Base-by-base conservation (phyloP, 2,329 filamentous ascomycete species). In the Sclerotinia sclerotiorum region DNA sequence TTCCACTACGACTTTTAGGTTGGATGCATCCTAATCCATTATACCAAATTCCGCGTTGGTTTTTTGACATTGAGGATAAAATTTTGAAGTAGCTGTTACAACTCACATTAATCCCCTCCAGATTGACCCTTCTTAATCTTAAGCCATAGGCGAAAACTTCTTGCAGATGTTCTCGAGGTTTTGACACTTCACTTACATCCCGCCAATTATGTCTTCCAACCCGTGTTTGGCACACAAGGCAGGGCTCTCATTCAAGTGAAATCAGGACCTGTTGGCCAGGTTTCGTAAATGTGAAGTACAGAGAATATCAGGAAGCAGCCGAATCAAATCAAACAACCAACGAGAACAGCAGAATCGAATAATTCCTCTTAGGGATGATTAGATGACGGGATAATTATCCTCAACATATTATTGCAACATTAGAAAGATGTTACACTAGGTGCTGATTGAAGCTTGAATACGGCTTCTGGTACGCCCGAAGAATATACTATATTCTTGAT, bases 401-500 rank as follows among this genome's bases (percentile, higher is more conserved):
- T 61, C 58, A 46, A 32, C 29, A 62, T 35, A 35, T 35, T 51
- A 27, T 3, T 51, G 24, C 58, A 49, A 21, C 44, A 39, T 35
- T 46, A 62, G 44, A 24, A 24, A 51, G 27, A 39, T 51, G 46
- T 51, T 19, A 39, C 58, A 51, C 58, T 24, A 51, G 35, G 35
- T 39, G 13, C 49, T 62, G 44, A 62, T 51, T n/a, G 58, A 62
- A 48, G 29, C 32, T 19, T 51, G 29, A 39, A 51, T 24, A 62
- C 46, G 29, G 29, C 46, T 62, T 35, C 29, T 62, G 58, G 46
- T 62, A 39, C 29, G 27, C 51, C 48, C 69, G 64, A 51, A 68
- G 70, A 27, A 71, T 69, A 52, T 17, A 24, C 49, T 52, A 39
- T 35, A 39, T 29, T 49, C 32, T 48, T 19, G 29, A 35, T 39